Evolutionary conservation across 192 early-diverging fungal species (phyloP).

Genomic region (Spizellomyces punctatus): DNA sequence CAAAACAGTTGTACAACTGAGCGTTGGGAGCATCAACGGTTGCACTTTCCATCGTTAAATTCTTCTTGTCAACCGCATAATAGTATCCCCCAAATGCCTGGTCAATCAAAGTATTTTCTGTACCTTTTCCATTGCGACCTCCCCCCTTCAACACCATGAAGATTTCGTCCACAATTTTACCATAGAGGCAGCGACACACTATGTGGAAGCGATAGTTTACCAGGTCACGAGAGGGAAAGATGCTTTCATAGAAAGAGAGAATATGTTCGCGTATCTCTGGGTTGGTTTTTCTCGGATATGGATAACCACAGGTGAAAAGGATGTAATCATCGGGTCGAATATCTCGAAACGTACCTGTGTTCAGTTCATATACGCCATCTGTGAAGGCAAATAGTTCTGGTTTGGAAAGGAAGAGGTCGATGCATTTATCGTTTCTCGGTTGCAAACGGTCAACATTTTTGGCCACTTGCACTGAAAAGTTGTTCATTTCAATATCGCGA

Average conservation of each 20-base stretch:
- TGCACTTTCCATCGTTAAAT: background rate
- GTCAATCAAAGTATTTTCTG: slow-evolving; percentile 10
- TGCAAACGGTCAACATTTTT: slow-evolving; percentile 7
- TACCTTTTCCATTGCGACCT: slow-evolving; percentile 27
- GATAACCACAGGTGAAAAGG: slow-evolving; percentile 13
- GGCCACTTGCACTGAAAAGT: slow-evolving; percentile 4
- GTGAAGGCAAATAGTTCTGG: slow-evolving; percentile 24
- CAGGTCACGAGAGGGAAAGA: slow-evolving; percentile 10
- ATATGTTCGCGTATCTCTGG: slow-evolving; percentile 7
- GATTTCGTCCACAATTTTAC: slow-evolving; percentile 15
- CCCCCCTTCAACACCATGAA: slow-evolving; percentile 11
- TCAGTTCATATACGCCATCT: slow-evolving; percentile 26
- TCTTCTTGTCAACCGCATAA: background rate
- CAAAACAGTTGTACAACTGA: slow-evolving; percentile 20
- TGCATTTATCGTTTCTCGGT: slow-evolving; percentile 7
- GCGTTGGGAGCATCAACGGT: slow-evolving; percentile 10
- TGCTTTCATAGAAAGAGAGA: slow-evolving; percentile 2
- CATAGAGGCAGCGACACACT: slow-evolving; percentile 6
- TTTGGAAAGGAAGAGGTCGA: slow-evolving; percentile 23
- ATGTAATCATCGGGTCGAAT: slow-evolving; percentile 22
- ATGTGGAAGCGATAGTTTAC: slow-evolving; percentile 2
- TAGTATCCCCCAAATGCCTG: slow-evolving; percentile 5
- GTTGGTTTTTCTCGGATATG: background rate
- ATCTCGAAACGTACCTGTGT: background rate
- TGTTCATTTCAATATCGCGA: background rate